Conservation (phyloP, 202 grass and related monocot genomes). For the Zizania palustris region DNA sequence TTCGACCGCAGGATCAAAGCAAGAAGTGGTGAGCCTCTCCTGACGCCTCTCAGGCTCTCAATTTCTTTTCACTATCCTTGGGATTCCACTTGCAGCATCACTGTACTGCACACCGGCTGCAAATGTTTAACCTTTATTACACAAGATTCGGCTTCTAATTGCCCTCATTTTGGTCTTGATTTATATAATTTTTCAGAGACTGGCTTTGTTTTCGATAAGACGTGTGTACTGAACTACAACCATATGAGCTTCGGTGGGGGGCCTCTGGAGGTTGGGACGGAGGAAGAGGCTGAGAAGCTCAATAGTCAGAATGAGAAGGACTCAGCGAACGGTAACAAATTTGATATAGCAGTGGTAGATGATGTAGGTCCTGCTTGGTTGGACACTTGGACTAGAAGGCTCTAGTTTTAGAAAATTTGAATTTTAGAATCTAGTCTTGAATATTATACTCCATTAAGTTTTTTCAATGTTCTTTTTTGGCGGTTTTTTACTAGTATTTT, state of each 20-base stretch:
- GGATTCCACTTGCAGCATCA: neutral
- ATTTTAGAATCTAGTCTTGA: no score
- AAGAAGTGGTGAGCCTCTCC: conserved; percentile 62
- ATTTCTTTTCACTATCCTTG: neutral
- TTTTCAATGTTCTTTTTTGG: no score
- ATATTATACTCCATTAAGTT: no score
- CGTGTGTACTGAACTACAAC: conserved; percentile 63
- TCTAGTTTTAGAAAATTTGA: no score
- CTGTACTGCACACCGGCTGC: neutral
- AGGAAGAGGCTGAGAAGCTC: conserved; percentile 81
- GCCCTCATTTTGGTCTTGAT: conserved; percentile 37
- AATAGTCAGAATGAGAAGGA: conserved; percentile 72
- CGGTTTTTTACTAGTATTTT: no score
- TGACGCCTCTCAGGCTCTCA: neutral
- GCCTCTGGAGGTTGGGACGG: conserved; percentile 74
- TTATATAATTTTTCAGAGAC: conserved; percentile 55
- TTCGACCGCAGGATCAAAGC: conserved; percentile 85
- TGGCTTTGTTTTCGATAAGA: conserved; percentile 79
- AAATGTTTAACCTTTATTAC: neutral
- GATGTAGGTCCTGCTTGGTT: no score
- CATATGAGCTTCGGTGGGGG: conserved; percentile 86
- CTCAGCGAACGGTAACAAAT: conserved; percentile 72
- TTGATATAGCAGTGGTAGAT: neutral
- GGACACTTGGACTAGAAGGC: no score
- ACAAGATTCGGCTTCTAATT: neutral